These are phyloP conservation scores for Ascosphaera pollenicola DNA, from an alignment of 2,329 filamentous ascomycete genomes.

Conservation along the genomic window DNA sequence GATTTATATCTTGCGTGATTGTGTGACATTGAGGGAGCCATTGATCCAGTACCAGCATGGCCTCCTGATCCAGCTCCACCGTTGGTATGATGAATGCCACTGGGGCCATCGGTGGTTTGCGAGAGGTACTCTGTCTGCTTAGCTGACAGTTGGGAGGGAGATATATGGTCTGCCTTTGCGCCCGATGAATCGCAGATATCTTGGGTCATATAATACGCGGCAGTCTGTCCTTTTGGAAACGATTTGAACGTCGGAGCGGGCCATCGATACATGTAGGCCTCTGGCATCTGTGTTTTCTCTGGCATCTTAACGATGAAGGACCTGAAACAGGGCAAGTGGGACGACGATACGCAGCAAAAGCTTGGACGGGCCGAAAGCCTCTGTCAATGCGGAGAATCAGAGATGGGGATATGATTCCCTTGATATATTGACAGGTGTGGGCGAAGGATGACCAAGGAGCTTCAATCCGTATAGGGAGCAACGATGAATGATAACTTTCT, in stretches of 20 bases:
- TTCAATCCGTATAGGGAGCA: too few relatives aligned
- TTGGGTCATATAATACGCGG: not conserved
- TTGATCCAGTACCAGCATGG: not conserved
- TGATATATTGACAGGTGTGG: too few relatives aligned
- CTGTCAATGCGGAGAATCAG: too few relatives aligned
- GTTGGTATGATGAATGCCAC: not conserved
- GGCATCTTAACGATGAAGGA: not conserved
- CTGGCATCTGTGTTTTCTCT: not conserved
- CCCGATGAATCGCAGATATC: not conserved
- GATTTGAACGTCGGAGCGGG: not conserved
- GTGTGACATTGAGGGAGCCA: not conserved
- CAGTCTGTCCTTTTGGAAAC: not conserved
- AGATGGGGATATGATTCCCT: too few relatives aligned
- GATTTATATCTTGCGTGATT: not conserved
- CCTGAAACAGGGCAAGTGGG: too few relatives aligned
- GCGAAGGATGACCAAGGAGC: too few relatives aligned
- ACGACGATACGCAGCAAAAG: too few relatives aligned
- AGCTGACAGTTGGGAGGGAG: not conserved
- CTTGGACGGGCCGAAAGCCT: too few relatives aligned
- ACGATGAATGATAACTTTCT: too few relatives aligned
- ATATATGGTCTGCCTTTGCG: not conserved
- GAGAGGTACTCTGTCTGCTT: not conserved
- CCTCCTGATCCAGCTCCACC: not conserved
- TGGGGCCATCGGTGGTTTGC: not conserved
- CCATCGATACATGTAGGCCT: not conserved